Evolutionary conservation across 495 filamentous ascomycete genomes (phyloP), one percentile per base, ranked within the genome.

Genomic region (Penicillium soppii): DNA sequence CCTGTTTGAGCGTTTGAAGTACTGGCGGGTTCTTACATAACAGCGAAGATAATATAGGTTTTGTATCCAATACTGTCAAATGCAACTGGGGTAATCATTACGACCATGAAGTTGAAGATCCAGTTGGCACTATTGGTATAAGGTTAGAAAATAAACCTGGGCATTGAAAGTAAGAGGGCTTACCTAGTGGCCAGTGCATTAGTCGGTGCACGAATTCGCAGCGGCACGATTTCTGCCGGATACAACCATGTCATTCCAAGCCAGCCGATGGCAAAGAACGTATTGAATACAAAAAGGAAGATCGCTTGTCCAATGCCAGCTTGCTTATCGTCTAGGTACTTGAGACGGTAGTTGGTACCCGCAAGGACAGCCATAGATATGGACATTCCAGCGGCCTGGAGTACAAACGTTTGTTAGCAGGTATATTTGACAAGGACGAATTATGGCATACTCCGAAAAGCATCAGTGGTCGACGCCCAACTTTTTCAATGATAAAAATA

Each of bases 221-320:
- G 41, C 1, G 60, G 60, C 38, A 67, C 82, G 53, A 88, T 82
- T 54, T 88, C 85, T 42, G 82, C 86, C 3, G 82, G 79, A 57
- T 89, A 89, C 21, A 89, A 68, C 83, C 73, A 85, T 17, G 82
- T 82, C 82, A 87, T 87, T 43, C 83, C 84, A 20, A 87, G 73
- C 85, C 84, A 88, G 25, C 84, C 85, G 42, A 86, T 69, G 7
- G 83, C 83, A 54, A 87, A 88, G 71, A 88, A 87, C 0, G 82
- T 83, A 58, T 83, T 83, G 73, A 85, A 88, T 20, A 85, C 67
- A 61, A 89, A 89, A 25, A 63, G 53, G 32, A 63, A 63, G 9
- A 63, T 47, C 75, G 68, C 45, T 70, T 72, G 23, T 69, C 76
- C 77, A 20, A 76, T 72, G 33, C 72, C 70, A 5, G 71, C 64